phyloP scores from a whole-genome alignment of 2,329 filamentous ascomycete genomes.

The Helicocarpus griseus region DNA sequence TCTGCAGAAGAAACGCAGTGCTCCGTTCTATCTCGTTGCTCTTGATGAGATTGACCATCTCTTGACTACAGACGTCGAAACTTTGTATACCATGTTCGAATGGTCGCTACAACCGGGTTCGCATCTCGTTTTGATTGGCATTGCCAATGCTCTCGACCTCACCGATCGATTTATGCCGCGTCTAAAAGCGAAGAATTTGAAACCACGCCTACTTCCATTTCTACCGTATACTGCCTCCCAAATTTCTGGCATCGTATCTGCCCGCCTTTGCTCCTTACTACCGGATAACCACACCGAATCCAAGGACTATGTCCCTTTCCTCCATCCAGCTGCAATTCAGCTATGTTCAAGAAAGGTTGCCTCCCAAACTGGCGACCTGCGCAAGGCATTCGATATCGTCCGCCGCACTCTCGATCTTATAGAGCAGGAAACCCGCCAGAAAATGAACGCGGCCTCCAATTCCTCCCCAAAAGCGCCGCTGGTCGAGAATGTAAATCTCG shows the following conservation, averaged over 20 bases:
- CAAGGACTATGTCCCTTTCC: slow-evolving; percentile 64
- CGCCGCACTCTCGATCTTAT: slow-evolving; percentile 80
- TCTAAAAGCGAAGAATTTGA: slow-evolving; percentile 84
- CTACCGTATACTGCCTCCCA: slow-evolving; percentile 83
- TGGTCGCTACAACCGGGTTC: slow-evolving; percentile 83
- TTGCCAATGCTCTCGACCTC: slow-evolving; percentile 90
- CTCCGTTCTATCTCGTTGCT: slow-evolving; percentile 65
- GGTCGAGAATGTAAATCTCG: not conserved
- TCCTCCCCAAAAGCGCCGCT: slow-evolving; percentile 27
- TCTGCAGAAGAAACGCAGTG: slow-evolving; percentile 48
- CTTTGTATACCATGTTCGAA: slow-evolving; percentile 89
- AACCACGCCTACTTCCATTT: slow-evolving; percentile 81
- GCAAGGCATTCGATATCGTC: slow-evolving; percentile 92
- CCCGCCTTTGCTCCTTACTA: slow-evolving; percentile 67
- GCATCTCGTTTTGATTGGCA: slow-evolving; percentile 73
- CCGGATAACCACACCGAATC: slow-evolving; percentile 35
- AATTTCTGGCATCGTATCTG: slow-evolving; percentile 77
- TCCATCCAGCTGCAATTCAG: slow-evolving; percentile 88
- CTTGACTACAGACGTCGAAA: slow-evolving; percentile 75
- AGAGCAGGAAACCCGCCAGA: slow-evolving; percentile 70
- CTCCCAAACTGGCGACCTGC: slow-evolving; percentile 84
- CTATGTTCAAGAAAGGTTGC: slow-evolving; percentile 92
- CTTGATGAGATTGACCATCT: slow-evolving; percentile 95
- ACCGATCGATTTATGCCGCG: slow-evolving; percentile 92
- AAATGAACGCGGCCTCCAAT: slow-evolving; percentile 42